Evolutionary conservation across 768 basidiomycete genomes (phyloP).

Genomic region (Tulasnella sp.): DNA sequence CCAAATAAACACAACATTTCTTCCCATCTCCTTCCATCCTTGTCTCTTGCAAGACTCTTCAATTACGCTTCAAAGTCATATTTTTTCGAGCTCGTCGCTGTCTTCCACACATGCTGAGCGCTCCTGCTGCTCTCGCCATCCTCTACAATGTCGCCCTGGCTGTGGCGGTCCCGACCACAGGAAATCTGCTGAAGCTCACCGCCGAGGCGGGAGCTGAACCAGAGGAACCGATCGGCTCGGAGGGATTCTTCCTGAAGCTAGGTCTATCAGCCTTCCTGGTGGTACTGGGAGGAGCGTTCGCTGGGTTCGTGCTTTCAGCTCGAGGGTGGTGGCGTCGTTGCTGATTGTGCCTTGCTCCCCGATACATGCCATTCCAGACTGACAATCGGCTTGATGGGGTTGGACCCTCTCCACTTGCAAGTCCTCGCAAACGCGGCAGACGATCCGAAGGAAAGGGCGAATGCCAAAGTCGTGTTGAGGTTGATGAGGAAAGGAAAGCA

Average conservation of each 20-base stretch:
- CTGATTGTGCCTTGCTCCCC: conserved; percentile 10
- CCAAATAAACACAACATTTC: conserved; percentile 5
- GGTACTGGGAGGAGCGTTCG: conserved; percentile 83
- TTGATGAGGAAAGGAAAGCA: conserved; percentile 66
- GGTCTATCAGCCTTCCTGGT: conserved; percentile 65
- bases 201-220: not conserved
- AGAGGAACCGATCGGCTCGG: conserved; percentile 44
- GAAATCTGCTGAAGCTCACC: not conserved
- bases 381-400: conserved; percentile 89
- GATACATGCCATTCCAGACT: conserved; percentile 46
- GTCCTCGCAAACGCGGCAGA: conserved; percentile 81
- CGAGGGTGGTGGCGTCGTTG: not conserved
- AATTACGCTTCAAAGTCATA: not conserved
- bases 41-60: not conserved
- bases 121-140: not conserved
- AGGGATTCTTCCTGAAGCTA: conserved; percentile 74
- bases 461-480: conserved; percentile 61
- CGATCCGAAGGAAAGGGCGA: conserved; percentile 59
- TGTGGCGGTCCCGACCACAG: not conserved
- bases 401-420: conserved; percentile 85
- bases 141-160: conserved; percentile 5
- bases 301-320: conserved; percentile 58
- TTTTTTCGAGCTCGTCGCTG: not conserved
- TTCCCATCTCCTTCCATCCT: conserved; percentile 4
- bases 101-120: not conserved